Conservation (phyloP, 768 basidiomycete genomes). For the Leccinum obscurum region DNA sequence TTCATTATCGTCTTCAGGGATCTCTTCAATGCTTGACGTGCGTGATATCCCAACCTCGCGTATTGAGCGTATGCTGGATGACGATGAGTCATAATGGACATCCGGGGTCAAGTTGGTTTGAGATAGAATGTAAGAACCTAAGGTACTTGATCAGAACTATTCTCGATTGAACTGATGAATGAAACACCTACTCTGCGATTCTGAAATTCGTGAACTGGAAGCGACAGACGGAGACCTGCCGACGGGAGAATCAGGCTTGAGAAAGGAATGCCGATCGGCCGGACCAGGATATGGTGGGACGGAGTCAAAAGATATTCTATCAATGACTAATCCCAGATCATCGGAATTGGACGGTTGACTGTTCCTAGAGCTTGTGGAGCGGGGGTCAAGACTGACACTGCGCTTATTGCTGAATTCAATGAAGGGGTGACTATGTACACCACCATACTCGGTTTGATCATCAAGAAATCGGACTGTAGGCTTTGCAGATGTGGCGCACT, state of each 20-base stretch:
- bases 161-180: not conserved
- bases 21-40: slow-evolving; percentile 43
- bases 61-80: slow-evolving; percentile 10
- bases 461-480: slow-evolving; percentile 19
- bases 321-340: not conserved
- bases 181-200: slow-evolving; percentile 12
- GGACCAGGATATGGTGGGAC: slow-evolving; percentile 35
- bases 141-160: not conserved
- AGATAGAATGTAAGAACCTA: slow-evolving; percentile 14
- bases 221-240: slow-evolving; percentile 12
- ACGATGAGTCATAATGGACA: slow-evolving; percentile 6
- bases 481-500: slow-evolving; percentile 15
- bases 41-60: slow-evolving; percentile 32
- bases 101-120: slow-evolving; percentile 4
- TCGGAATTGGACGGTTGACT: slow-evolving; percentile 14
- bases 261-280: not conserved
- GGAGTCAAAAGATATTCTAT: slow-evolving; percentile 14
- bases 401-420: not conserved
- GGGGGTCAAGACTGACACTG: slow-evolving; percentile 15
- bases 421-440: not conserved
- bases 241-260: not conserved
- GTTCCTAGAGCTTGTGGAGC: not conserved
- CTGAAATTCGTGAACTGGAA: slow-evolving; percentile 12
- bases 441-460: not conserved
- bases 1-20: slow-evolving; percentile 35